Conservation (phyloP, 768 basidiomycete genomes). For the Trametes sanguinea region DNA sequence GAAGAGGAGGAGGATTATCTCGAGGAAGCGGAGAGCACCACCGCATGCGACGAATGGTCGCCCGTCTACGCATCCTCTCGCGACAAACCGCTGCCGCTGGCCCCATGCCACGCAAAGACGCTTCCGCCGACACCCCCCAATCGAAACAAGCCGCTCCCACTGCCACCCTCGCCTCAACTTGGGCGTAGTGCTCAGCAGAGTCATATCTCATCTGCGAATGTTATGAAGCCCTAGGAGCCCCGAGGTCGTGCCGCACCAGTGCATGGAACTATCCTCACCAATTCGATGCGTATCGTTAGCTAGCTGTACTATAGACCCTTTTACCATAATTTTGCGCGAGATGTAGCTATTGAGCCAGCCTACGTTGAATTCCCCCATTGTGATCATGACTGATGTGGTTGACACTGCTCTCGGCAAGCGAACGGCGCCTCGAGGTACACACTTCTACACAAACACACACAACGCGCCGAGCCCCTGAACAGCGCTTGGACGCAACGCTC, state of each 20-base stretch:
- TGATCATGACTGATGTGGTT: no score
- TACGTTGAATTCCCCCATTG: no score
- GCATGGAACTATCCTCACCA: no score
- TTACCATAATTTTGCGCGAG: no score
- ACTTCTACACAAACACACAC: conserved; percentile 6
- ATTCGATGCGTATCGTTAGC: no score
- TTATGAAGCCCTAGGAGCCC: no score
- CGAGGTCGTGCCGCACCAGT: no score
- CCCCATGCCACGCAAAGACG: conserved; percentile 1
- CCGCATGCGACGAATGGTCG: conserved; percentile 8
- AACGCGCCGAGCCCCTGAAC: background rate
- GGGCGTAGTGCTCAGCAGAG: no score
- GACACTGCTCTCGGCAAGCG: background rate
- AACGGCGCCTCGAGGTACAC: background rate
- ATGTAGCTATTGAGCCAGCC: no score
- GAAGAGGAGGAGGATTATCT: conserved; percentile 13
- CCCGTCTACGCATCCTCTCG: background rate
- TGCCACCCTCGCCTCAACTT: background rate
- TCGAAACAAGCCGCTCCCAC: conserved; percentile 2
- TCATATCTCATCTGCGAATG: no score
- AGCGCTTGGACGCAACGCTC: no score
- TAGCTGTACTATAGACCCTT: no score
- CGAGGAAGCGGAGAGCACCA: conserved; percentile 14
- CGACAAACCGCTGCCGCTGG: conserved; percentile 7
- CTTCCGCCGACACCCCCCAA: conserved; percentile 8